Base-by-base conservation (phyloP, 768 basidiomycete genomes). In the Dentipellis fragilis region DNA sequence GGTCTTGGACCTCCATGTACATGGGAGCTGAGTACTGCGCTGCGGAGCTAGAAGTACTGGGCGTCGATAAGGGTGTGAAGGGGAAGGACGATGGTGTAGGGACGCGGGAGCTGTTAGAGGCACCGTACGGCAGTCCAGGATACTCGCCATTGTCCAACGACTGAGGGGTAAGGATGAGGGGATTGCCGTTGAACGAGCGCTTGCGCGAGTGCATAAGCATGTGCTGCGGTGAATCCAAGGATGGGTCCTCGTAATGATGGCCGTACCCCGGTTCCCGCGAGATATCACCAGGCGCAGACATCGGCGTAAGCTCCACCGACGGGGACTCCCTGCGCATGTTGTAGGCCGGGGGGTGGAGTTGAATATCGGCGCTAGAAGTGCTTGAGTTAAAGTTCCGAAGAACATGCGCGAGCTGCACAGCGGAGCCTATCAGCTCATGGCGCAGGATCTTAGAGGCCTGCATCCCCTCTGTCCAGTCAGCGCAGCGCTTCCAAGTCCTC, bases 391-490 rank as follows among this genome's bases (percentile, higher is more conserved):
- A 52, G 16, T 52, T 61, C 57, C 73, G 74, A 21, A 84, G 68
- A 50, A 85, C 68, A 56, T 80, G 78, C 42, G 73, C 69, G 5
- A 89, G 73, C 54, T 85, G 82, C 19, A 73, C 73, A 3, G 81
- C 75, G 37, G 83, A 79, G 47, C 87, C 87, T 42, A 80, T 72
- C 50, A 89, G 71, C 46, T 83, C 75, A 63, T 89, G 87, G 49
- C 78, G 77, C 57, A 87, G 66, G 29, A 83, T 72, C 9, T 74
- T 75, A 16, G 79, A 79, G 8, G 85, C 87, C 65, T 88, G 85
- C 52, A 75, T 75, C 48, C 77, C 80, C 66, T 88, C 84, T 0
- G 87, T 89, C 87, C 87, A 89, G 64, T 89, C 87, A 14, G 74
- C 71, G 63, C 82, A 85, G 42, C 73, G 70, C 61, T 80, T 80